Evolutionary conservation across 148 eudicot genomes (phyloP).

Genomic region (Spergularia bocconei): DNA sequence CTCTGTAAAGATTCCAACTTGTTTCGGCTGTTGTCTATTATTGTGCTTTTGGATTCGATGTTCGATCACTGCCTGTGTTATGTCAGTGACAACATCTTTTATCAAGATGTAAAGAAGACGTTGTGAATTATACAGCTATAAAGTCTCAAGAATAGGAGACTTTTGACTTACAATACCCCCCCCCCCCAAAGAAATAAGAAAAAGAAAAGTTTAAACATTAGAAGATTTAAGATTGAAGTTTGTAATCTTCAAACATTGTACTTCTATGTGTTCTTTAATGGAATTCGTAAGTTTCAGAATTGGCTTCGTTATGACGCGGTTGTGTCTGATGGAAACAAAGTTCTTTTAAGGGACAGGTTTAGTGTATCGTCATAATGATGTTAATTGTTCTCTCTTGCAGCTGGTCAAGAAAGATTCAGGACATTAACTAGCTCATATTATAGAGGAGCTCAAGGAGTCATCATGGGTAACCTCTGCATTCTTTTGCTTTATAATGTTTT

Average conservation of each 20-base stretch:
- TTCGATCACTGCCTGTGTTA: not conserved
- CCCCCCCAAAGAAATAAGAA: too few relatives aligned
- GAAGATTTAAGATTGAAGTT: not conserved
- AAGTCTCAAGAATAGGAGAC: not conserved
- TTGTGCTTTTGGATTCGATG: not conserved
- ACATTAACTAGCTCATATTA: slow-evolving; percentile 91
- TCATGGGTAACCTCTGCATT: slow-evolving; percentile 58
- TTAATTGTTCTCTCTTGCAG: slow-evolving; percentile 40
- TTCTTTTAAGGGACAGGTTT: not conserved
- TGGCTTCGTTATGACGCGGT: not conserved
- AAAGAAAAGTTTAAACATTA: too few relatives aligned
- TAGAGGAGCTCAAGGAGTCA: slow-evolving; percentile 96
- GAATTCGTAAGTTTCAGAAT: not conserved
- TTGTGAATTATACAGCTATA: not conserved
- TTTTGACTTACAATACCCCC: not conserved
- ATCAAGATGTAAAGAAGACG: not conserved
- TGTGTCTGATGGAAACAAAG: not conserved
- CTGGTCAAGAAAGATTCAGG: slow-evolving; percentile 97
- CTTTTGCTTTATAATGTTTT: not conserved
- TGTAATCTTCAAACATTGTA: not conserved
- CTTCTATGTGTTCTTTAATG: not conserved
- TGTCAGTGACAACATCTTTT: not conserved
- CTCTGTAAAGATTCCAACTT: not conserved
- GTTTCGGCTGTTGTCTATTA: not conserved
- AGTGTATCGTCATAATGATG: slow-evolving; percentile 2